Conservation (phyloP, 257 asterid species). For the Capsicum rhomboideum region DNA sequence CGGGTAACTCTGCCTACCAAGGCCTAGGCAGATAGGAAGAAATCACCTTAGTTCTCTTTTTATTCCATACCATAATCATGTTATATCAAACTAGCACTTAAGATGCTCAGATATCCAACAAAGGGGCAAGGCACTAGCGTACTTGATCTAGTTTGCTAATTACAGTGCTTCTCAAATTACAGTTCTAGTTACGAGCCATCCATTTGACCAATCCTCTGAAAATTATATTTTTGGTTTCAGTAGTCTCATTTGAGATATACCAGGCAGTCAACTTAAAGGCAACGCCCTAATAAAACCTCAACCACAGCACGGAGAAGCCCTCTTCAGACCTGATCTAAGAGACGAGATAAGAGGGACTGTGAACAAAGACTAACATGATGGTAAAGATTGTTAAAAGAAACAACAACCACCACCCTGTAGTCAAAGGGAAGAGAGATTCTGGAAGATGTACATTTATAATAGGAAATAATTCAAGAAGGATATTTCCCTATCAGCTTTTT, state of each 20-base stretch:
- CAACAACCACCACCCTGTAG: not conserved
- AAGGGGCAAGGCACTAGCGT: not conserved
- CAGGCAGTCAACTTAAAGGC: not conserved
- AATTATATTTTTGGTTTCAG: not conserved
- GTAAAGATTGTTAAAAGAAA: not conserved
- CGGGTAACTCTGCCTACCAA: not conserved
- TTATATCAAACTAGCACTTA: not conserved
- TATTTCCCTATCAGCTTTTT: not conserved
- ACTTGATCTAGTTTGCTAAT: not conserved
- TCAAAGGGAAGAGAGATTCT: not conserved
- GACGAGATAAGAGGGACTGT: not conserved
- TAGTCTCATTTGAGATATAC: not conserved
- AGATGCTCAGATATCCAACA: not conserved
- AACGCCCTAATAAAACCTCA: not conserved
- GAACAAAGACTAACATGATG: not conserved
- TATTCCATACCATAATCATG: not conserved
- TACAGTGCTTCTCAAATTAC: not conserved
- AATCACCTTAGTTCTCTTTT: not conserved
- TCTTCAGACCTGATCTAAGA: not conserved
- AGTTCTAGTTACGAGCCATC: not conserved
- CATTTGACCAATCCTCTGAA: not conserved
- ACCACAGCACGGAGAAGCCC: not conserved
- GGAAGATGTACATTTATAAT: not conserved
- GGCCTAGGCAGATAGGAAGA: not conserved
- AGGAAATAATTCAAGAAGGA: not conserved